Evolutionary conservation across 768 basidiomycete species (phyloP).

Genomic region (Naganishia antarctica): DNA sequence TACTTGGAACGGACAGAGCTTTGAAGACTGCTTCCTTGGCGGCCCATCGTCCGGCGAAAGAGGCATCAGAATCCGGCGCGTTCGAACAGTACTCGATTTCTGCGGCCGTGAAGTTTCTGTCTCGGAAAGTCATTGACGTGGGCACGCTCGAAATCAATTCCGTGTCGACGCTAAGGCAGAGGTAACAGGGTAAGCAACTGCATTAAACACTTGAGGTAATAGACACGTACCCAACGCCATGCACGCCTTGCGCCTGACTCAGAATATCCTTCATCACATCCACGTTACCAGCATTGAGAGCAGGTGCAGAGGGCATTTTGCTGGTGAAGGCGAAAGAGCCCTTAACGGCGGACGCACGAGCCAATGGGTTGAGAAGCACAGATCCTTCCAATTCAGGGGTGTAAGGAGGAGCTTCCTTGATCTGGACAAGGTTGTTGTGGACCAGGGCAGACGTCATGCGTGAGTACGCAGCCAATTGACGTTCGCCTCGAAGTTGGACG

Average conservation of each 20-base stretch:
- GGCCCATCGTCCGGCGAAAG: conserved; percentile 93
- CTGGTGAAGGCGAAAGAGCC: conserved; percentile 76
- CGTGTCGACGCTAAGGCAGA: conserved; percentile 49
- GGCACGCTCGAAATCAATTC: conserved; percentile 91
- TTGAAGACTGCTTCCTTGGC: conserved; percentile 96
- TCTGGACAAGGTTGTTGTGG: conserved; percentile 82
- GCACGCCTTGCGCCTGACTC: conserved; percentile 53
- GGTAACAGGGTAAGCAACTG: background rate
- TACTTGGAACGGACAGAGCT: conserved; percentile 78
- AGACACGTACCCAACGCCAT: conserved; percentile 63
- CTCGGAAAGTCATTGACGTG: conserved; percentile 78
- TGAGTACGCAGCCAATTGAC: conserved; percentile 53
- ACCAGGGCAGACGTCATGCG: conserved; percentile 89
- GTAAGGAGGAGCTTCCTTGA: conserved; percentile 92
- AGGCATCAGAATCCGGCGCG: conserved; percentile 81
- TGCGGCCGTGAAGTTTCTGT: conserved; percentile 85
- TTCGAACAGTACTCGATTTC: conserved; percentile 78
- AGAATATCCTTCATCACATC: conserved; percentile 60
- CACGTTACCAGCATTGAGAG: conserved; percentile 63
- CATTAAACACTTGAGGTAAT: conserved; percentile 58
- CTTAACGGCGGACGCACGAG: conserved; percentile 76
- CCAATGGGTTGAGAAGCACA: conserved; percentile 86
- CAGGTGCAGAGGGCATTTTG: conserved; percentile 56
- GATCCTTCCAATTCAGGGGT: conserved; percentile 73
- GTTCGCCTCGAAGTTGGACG: conserved; percentile 58